Conservation (phyloP, 306 rosid genomes). For the Cicer pinnatifidum region DNA sequence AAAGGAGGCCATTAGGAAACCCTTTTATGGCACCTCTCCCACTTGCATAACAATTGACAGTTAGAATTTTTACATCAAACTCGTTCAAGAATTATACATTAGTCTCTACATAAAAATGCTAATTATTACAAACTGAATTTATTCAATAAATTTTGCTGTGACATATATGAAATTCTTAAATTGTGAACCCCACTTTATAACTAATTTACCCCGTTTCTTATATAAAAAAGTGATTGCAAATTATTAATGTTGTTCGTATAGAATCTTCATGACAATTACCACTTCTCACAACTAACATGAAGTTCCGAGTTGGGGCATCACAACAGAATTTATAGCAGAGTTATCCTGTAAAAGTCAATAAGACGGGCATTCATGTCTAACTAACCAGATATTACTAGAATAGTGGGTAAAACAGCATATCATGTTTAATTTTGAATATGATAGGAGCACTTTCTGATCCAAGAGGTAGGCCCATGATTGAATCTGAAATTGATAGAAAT, state of each 20-base stretch:
- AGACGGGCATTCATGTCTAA: neutral
- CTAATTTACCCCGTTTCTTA: neutral
- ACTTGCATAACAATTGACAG: slow-evolving; percentile 16
- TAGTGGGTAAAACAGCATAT: slow-evolving; percentile 19
- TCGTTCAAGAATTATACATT: neutral
- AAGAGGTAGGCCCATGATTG: slow-evolving; percentile 16
- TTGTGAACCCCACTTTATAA: neutral
- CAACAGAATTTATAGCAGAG: no score
- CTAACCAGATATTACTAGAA: neutral
- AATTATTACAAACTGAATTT: neutral
- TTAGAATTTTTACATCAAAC: neutral
- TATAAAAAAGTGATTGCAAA: neutral
- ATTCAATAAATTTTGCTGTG: neutral
- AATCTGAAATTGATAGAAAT: neutral
- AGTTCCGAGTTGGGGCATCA: no score
- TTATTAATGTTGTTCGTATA: neutral
- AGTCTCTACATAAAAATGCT: neutral
- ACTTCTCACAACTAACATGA: neutral
- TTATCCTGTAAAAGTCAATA: no score
- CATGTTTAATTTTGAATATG: neutral
- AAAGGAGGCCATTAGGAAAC: neutral
- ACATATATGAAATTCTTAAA: neutral
- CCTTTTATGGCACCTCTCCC: neutral
- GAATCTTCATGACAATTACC: neutral
- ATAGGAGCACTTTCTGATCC: neutral